Base-by-base conservation (phyloP, 2,329 filamentous ascomycete genomes). In the Trichoderma sp. region DNA sequence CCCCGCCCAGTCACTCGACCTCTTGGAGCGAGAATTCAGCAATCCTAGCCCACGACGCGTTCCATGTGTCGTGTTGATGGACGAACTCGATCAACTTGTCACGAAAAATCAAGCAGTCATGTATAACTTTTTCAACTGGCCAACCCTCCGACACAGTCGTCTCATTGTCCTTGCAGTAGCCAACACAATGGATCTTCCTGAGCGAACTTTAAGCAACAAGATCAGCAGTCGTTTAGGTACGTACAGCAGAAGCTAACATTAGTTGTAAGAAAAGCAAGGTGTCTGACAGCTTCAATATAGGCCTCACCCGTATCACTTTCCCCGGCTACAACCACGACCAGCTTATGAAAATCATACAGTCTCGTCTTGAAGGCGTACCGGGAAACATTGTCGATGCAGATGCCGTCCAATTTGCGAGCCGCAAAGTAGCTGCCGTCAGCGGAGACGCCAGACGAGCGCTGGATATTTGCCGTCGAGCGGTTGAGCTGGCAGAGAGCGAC, bases 51-150 rank as follows among this genome's bases (percentile, higher is more conserved):
- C 96, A 28, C 88, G 96, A 61, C 88, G 96, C 70, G 93, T 97
- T 6, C 96, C 96, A 1, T 98, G 95, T 77, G 96, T 99, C 16
- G 96, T 99, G 2, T 82, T 99, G 61, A 99, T 99, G 96, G 96
- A 99, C 76, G 96, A 99, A 80, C 86, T 99, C 59, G 96, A 99
- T 78, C 96, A 99, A 80, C 87, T 99, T 8, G 96, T 99, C 5
- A 99, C 96, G 14, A 96, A 95, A 77, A 98, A 97, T 76, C 96
- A 99, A 79, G 95, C 93, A n/a, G 96, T 99, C 81, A 99, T 99
- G 96, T 99, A 99, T 83, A 99, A 99, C 80, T 99, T 99, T 80
- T 99, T 99, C 86, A 99, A 99, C 77, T 99, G 96, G 96, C 96
- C 96, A 4, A 92, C 93, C 13, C 84, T 98, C 66, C 88, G 92